phyloP scores from a whole-genome alignment of 345 rosid genomes.

The Lepidium sativum region DNA sequence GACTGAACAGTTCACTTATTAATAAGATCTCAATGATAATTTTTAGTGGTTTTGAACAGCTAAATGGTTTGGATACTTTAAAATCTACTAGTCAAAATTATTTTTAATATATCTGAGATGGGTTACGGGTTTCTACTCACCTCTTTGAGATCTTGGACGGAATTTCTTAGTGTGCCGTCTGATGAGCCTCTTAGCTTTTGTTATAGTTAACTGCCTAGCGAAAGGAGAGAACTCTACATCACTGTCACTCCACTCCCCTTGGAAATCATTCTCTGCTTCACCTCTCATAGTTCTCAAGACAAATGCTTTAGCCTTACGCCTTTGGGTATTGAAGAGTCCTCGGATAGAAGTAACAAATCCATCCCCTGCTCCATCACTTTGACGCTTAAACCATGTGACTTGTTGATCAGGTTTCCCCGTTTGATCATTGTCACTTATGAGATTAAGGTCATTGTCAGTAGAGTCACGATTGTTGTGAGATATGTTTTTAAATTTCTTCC shows the following conservation, averaged over 20 bases:
- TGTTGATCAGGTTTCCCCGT: constrained; percentile 61
- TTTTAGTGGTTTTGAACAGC: background rate
- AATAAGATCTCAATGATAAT: background rate
- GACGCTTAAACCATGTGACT: constrained; percentile 66
- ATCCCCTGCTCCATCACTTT: constrained; percentile 94
- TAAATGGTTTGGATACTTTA: background rate
- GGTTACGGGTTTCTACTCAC: constrained; percentile 21
- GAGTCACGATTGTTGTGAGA: constrained; percentile 49
- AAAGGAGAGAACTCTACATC: constrained; percentile 79
- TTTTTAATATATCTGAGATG: background rate
- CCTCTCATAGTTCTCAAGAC: constrained; percentile 94
- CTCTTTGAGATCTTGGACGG: constrained; percentile 71
- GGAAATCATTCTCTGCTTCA: constrained; percentile 80
- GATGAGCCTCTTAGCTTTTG: constrained; percentile 76
- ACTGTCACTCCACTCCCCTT: constrained; percentile 92
- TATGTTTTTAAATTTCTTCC: constrained; percentile 92
- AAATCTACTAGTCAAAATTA: background rate
- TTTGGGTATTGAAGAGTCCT: constrained; percentile 90
- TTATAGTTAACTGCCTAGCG: constrained; percentile 88
- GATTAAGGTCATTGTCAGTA: constrained; percentile 64
- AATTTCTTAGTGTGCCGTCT: constrained; percentile 86
- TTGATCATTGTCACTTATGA: constrained; percentile 77
- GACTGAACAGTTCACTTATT: background rate
- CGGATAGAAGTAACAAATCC: constrained; percentile 86
- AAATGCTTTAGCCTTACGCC: constrained; percentile 86